These are phyloP conservation scores for Dactylorhiza incarnata DNA, from an alignment of 106 monocot species.

Conservation along the genomic window DNA sequence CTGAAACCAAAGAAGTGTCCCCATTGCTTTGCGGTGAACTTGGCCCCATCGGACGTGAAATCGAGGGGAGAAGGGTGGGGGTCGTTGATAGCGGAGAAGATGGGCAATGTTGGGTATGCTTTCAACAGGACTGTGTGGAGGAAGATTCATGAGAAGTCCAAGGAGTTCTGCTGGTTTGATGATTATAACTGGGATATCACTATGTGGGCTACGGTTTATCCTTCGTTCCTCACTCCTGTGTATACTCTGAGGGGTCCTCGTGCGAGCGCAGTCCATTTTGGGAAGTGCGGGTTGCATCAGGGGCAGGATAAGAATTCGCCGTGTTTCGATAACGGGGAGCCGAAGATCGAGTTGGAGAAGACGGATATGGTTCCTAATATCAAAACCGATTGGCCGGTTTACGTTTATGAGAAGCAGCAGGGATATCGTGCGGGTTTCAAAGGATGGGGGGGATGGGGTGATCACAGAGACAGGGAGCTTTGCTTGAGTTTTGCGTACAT, in stretches of 20 bases:
- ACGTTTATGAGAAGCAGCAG: slow-evolving; percentile 33
- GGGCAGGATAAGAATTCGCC: slow-evolving; percentile 48
- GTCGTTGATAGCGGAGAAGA: slow-evolving; percentile 69
- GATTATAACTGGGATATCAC: slow-evolving; percentile 99
- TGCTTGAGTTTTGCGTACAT: slow-evolving; percentile 90
- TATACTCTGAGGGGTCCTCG: slow-evolving; percentile 72
- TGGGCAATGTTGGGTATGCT: slow-evolving; percentile 91
- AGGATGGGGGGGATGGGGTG: slow-evolving; percentile 98
- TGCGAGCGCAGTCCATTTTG: slow-evolving; percentile 84
- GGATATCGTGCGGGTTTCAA: slow-evolving; percentile 83
- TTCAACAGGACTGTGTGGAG: slow-evolving; percentile 92
- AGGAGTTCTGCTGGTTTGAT: slow-evolving; percentile 79
- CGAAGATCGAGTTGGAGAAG: slow-evolving; percentile 41
- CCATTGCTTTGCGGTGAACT: slow-evolving; percentile 71
- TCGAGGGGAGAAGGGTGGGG: slow-evolving; percentile 74
- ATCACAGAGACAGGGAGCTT: slow-evolving; percentile 72
- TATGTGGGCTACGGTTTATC: slow-evolving; percentile 92
- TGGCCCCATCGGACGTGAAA: slow-evolving; percentile 84
- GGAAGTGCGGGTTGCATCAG: slow-evolving; percentile 94
- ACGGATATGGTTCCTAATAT: slow-evolving; percentile 59
- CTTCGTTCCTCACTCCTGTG: slow-evolving; percentile 64
- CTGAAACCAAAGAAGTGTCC: slow-evolving; percentile 69
- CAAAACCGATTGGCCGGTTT: slow-evolving; percentile 56
- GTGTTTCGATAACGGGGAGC: slow-evolving; percentile 60
- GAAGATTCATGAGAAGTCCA: slow-evolving; percentile 77